Evolutionary conservation across 768 basidiomycete genomes (phyloP), one percentile per base, ranked within the genome.

Genomic region (Phaeolepiota aurea): DNA sequence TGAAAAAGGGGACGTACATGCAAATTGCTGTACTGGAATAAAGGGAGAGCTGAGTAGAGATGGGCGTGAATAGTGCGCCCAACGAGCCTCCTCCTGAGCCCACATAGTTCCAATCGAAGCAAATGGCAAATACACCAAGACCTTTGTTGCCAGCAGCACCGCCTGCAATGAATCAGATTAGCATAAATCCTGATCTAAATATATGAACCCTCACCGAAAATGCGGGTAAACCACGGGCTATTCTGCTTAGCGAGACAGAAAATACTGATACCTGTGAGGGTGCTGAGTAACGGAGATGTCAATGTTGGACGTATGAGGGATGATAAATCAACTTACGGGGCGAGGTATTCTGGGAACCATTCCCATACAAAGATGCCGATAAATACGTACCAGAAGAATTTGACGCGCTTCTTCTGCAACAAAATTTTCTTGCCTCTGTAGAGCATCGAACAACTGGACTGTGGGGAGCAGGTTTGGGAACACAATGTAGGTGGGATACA

Each of bases 231-330:
- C 55, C 65, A 64, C 0, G 72, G 48, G 38, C 63, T 73, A 13
- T 77, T 56, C 32, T 65, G 67, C 35, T 68, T 63, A 1, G 67
- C 74, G 18, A 77, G 61, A 48, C 77, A 77, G 57, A 77, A 71
- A 21, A 82, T 63, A 12, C 73, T 75, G 41, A 81, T 62, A n/a
- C 78, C 78, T 1, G 77, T 79, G 28, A 80, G 62, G 3, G 72
- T 71, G 20, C 63, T 64, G 18, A 30, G 7, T 4, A 32, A 20
- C 10, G 34, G 32, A 33, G 14, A 42, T 23, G 43, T 32, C 42
- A 45, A 28, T 63, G 56, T 11, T n/a, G n/a, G n/a, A 62, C 48
- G 50, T 59, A 52, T 2, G 55, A 48, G 5, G 50, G 11, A 52
- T 44, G 7, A 51, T 50, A 30, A 54, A 40, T 19, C 20, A 18